Evolutionary conservation across 2,329 filamentous ascomycete species (phyloP).

Genomic region (Fusarium neocosmosporiellum): DNA sequence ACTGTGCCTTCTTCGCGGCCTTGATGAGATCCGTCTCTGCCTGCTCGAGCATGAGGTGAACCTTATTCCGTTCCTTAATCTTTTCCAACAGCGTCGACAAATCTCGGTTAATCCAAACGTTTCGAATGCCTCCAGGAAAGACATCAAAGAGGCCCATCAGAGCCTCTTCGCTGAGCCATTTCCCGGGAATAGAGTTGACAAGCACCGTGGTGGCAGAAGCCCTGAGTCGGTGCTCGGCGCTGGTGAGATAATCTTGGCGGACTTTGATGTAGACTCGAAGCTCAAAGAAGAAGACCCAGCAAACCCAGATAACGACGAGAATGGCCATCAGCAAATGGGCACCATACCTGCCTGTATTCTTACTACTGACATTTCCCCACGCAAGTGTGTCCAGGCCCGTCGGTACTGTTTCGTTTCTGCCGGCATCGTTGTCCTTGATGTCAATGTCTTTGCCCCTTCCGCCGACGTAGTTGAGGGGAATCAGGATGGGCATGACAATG

Average conservation of each 20-base stretch:
- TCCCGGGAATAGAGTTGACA: conserved; percentile 88
- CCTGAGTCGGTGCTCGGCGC: conserved; percentile 90
- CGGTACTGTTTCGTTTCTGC: conserved; percentile 39
- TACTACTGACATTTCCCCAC: conserved; percentile 83
- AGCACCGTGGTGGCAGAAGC: conserved; percentile 96
- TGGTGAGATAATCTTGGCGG: conserved; percentile 93
- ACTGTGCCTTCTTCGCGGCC: conserved; percentile 80
- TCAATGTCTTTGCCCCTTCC: conserved; percentile 71
- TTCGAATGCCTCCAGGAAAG: conserved; percentile 93
- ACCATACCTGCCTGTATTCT: conserved; percentile 78
- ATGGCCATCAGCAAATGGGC: conserved; percentile 87
- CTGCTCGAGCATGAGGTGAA: conserved; percentile 78
- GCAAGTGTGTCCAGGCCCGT: conserved; percentile 84
- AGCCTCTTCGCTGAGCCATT: conserved; percentile 88
- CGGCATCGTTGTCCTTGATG: conserved; percentile 49
- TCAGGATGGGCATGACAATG: conserved; percentile 83
- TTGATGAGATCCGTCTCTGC: conserved; percentile 89
- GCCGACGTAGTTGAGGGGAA: conserved; percentile 84
- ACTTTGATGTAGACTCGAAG: conserved; percentile 90
- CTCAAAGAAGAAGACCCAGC: conserved; percentile 87
- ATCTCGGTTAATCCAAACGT: conserved; percentile 96
- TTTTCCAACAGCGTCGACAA: conserved; percentile 86
- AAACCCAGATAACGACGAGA: conserved; percentile 83
- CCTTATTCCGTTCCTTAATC: conserved; percentile 76
- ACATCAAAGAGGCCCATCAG: conserved; percentile 91